Base-by-base conservation (phyloP, 78 protist genomes). In the Polysphondylium violaceum region DNA sequence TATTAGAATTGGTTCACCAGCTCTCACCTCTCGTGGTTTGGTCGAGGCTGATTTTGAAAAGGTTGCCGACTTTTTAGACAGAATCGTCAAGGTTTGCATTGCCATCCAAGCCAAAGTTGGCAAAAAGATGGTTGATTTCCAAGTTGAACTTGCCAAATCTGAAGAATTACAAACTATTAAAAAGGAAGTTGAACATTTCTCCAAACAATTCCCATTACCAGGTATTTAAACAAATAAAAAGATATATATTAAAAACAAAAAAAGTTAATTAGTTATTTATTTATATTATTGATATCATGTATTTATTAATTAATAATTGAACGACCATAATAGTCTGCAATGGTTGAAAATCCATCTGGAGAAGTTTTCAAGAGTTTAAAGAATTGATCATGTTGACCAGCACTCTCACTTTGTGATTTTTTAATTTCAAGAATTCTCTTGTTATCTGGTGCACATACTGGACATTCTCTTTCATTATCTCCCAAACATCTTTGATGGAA, bases 1-100 rank as follows among this genome's bases (percentile, higher is more conserved):
- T 51, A 91, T 98, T 21, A 97, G 99, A 53, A 64, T 98, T 63
- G 94, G 99, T 73, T 74, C 99, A 17, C 95, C 99, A 9, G 99
- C 99, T 50, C 94, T 98, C 83, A 98, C 99, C 35, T 76, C 99
- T n/a, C 94, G 99, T 41, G 99, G 99, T 50, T 53, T 98, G 59
- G n/a, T 23, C 19, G 97, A 93, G 87, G 78, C 27, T 0, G 98
- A 98, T 91, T 94, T 98, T 19, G 63, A 5, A 53, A 27, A 60
- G 68, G 97, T 98, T 6, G 99, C 99, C 16, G 97, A 76, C 1
- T 72, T 97, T 67, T 50, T 98, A 2, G 74, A 93, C 67, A 89
- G 95, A 53, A 97, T 87, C 44, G 71, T 97, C 8, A 27, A 83
- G 85, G 81, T 96, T 14, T 71, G 90, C 25, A 19, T 92, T n/a